phyloP scores from a whole-genome alignment of 345 rosid genomes.

The Aquilaria malaccensis region DNA sequence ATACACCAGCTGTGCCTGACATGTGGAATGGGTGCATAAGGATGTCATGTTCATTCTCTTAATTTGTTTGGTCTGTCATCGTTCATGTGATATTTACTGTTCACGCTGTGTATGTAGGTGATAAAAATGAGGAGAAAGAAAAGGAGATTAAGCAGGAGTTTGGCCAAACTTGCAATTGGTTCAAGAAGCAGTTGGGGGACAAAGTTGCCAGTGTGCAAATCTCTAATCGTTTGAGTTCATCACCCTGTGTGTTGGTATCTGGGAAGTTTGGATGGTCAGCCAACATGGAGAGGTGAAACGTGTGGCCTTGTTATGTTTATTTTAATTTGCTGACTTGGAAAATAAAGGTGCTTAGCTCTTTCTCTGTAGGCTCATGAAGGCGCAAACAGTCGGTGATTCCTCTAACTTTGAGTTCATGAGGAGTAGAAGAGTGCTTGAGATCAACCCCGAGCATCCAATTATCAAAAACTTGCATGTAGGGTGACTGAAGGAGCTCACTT shows the following conservation, averaged over 20 bases:
- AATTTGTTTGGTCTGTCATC: neutral
- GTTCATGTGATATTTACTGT: conserved; percentile 9
- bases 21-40: too few relatives aligned
- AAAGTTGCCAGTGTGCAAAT: conserved; percentile 90
- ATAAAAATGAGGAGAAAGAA: conserved; percentile 82
- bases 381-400: conserved; percentile 77
- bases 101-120: conserved; percentile 42
- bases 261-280: conserved; percentile 99
- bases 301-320: neutral
- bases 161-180: conserved; percentile 94
- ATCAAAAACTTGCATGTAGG: conserved; percentile 62
- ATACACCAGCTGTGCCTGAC: too few relatives aligned
- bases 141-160: conserved; percentile 72
- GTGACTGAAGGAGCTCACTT: neutral
- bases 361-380: conserved; percentile 73
- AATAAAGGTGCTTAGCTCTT: neutral
- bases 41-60: too few relatives aligned
- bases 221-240: conserved; percentile 83
- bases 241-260: conserved; percentile 94
- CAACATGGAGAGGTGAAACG: conserved; percentile 87
- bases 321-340: neutral
- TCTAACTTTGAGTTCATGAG: conserved; percentile 89
- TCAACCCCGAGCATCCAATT: conserved; percentile 86
- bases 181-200: conserved; percentile 78
- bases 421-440: conserved; percentile 94